Conservation (phyloP, 768 basidiomycete genomes). For the Amanita thiersii region DNA sequence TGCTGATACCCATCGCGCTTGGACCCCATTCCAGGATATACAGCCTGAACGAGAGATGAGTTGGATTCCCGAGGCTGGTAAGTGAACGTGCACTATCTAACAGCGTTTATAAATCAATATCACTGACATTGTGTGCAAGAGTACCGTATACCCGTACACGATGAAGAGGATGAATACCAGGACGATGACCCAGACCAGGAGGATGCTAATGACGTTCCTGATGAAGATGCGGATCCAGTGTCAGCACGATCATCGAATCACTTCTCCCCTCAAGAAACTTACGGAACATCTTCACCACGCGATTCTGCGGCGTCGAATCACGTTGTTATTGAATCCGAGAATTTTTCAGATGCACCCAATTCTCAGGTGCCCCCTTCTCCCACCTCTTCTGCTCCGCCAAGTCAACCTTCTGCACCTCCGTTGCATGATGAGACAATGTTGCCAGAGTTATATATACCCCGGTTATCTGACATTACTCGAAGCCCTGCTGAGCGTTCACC, state of each 20-base stretch:
- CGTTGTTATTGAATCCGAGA: conserved; percentile 56
- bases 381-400: conserved; percentile 38
- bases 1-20: conserved; percentile 42
- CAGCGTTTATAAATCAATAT: not conserved
- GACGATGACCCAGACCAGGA: conserved; percentile 39
- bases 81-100: conserved; percentile 19
- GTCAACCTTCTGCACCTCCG: conserved; percentile 31
- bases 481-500: conserved; percentile 57
- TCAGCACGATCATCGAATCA: conserved; percentile 45
- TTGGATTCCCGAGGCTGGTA: conserved; percentile 72
- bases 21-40: conserved; percentile 31
- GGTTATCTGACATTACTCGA: conserved; percentile 55
- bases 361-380: conserved; percentile 13
- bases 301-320: conserved; percentile 54
- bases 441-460: conserved; percentile 48
- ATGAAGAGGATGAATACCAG: conserved; percentile 51
- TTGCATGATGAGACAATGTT: conserved; percentile 36
- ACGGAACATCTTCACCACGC: conserved; percentile 46
- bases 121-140: conserved; percentile 38
- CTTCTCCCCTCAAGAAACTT: conserved; percentile 35
- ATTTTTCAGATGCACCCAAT: conserved; percentile 41
- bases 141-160: conserved; percentile 54
- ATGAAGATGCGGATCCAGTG: conserved; percentile 36
- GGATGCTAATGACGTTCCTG: conserved; percentile 21
- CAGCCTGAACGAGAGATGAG: conserved; percentile 56